phyloP scores from a whole-genome alignment of 129 eudicot species.

The Flaveria robusta region DNA sequence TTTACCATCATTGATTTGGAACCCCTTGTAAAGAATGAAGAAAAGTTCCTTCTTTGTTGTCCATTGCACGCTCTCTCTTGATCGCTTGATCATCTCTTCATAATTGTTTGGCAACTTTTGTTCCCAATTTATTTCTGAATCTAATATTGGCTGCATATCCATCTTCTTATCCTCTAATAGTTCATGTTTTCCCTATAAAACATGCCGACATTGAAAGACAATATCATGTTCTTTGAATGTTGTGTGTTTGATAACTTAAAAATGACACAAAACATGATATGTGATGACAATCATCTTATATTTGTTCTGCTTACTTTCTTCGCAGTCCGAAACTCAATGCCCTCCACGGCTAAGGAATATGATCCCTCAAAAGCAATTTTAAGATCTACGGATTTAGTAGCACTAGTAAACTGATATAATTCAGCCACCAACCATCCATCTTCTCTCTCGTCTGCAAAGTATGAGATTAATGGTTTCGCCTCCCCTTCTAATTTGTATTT shows the following conservation, averaged over 20 bases:
- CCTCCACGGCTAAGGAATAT: no score
- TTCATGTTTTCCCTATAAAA: not conserved
- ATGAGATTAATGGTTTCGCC: not conserved
- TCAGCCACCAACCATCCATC: no score
- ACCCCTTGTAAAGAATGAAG: slow-evolving; percentile 15
- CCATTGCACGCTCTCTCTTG: not conserved
- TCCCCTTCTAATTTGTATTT: not conserved
- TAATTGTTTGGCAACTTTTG: not conserved
- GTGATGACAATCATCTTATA: no score
- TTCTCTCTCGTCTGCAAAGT: not conserved
- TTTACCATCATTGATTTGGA: not conserved
- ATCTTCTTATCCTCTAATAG: not conserved
- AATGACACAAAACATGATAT: not conserved
- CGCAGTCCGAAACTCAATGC: no score
- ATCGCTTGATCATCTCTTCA: not conserved
- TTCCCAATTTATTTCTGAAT: not conserved
- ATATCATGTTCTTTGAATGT: not conserved
- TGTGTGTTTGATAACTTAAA: not conserved
- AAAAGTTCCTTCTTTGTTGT: slow-evolving; percentile 17
- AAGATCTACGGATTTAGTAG: no score
- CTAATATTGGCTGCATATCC: slow-evolving; percentile 13
- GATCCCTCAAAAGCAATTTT: no score
- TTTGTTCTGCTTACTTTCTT: no score
- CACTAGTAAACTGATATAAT: no score
- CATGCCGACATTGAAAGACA: no score